Percentiles rank a stretch among this genome's conserved stretches.
Evolutionary conservation across 2,329 filamentous ascomycete species (phyloP).

Genomic region (Cordyceps javanica): DNA sequence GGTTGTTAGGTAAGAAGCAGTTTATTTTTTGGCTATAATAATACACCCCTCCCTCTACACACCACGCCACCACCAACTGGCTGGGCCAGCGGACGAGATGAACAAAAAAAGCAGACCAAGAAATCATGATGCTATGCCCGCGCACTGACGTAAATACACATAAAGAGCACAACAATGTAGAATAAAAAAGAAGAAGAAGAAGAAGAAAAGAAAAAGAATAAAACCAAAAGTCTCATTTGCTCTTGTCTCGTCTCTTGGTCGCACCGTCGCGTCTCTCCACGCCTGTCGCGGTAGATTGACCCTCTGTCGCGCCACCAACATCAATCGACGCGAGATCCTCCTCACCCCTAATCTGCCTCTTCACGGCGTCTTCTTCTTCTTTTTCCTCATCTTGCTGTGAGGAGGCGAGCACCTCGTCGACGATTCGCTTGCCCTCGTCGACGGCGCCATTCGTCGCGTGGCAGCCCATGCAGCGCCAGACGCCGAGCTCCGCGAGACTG

Average conservation of each 20-base stretch:
- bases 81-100: no score
- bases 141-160: neutral
- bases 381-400: conserved; percentile 18
- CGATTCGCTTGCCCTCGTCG: conserved; percentile 66
- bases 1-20: no score
- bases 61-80: no score
- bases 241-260: conserved; percentile 21
- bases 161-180: no score
- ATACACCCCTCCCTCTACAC: no score
- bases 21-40: no score
- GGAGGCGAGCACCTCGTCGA: conserved; percentile 53
- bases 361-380: conserved; percentile 14
- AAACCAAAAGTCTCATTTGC: conserved; percentile 15
- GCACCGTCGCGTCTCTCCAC: conserved; percentile 19
- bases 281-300: neutral
- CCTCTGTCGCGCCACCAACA: neutral
- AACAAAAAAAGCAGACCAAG: neutral
- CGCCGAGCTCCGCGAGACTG: conserved; percentile 69
- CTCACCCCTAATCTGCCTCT: conserved; percentile 4
- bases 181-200: neutral
- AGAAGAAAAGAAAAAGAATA: neutral
- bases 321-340: conserved; percentile 15
- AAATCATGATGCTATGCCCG: neutral
- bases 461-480: conserved; percentile 87
- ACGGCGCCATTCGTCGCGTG: conserved; percentile 74